Conservation (phyloP, 768 basidiomycete genomes). For the Kondoa subrosea region DNA sequence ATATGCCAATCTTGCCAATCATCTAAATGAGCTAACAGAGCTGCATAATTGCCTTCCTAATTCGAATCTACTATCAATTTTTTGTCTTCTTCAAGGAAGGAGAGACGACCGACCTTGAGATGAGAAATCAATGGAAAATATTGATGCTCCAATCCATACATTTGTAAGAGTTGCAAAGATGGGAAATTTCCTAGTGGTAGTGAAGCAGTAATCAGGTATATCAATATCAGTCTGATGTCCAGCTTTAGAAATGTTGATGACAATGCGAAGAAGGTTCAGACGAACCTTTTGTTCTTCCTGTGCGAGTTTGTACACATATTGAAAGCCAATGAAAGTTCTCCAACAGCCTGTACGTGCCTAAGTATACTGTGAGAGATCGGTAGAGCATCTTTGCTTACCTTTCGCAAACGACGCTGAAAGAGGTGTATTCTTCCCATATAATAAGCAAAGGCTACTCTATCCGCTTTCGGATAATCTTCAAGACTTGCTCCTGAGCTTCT, state of each 20-base stretch:
- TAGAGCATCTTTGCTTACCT: slow-evolving; percentile 19
- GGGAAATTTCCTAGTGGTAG: slow-evolving; percentile 25
- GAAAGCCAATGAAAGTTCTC: slow-evolving; percentile 21
- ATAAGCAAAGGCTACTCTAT: slow-evolving; percentile 23
- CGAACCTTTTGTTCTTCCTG: slow-evolving; percentile 21
- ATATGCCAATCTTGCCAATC: slow-evolving; percentile 17
- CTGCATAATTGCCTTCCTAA: slow-evolving; percentile 23
- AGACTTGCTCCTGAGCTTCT: slow-evolving; percentile 16
- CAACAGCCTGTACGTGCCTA: slow-evolving; percentile 9
- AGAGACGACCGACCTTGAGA: slow-evolving; percentile 14
- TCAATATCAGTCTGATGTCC: slow-evolving; percentile 23
- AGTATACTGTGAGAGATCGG: background rate
- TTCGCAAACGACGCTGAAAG: slow-evolving; percentile 24
- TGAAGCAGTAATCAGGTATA: slow-evolving; percentile 22
- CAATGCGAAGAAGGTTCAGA: background rate
- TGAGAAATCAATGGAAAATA: slow-evolving; percentile 16
- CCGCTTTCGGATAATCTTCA: slow-evolving; percentile 21
- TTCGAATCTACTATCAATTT: background rate
- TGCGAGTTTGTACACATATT: slow-evolving; percentile 10
- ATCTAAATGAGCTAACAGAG: slow-evolving; percentile 11
- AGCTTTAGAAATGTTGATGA: no score
- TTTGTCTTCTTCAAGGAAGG: no score
- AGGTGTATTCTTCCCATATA: slow-evolving; percentile 25
- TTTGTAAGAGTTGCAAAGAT: slow-evolving; percentile 7
- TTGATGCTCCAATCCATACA: slow-evolving; percentile 18